Evolutionary conservation across 495 filamentous ascomycete species (phyloP), one percentile per base, ranked within the genome.

Genomic region (Neurospora sp.): DNA sequence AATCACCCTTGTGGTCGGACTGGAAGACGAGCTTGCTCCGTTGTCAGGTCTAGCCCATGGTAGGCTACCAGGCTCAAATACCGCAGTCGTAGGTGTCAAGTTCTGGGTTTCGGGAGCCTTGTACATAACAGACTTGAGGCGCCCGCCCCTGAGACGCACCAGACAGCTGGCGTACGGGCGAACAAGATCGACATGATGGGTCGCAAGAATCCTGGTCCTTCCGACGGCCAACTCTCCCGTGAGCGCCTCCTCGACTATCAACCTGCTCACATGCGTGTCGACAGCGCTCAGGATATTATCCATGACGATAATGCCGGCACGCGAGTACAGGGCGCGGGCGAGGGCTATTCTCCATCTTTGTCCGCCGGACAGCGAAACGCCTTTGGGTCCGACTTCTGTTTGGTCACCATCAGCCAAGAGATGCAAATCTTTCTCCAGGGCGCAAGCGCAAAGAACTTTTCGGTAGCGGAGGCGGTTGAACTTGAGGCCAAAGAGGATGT

Each of bases 261-360:
- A 71, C 68, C 78, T 78, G 31, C 85, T 82, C 35, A 87, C 87
- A 70, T 85, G 84, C 18, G 86, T 82, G 76, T 88, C 87, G 18
- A 89, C 78, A 5, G 91, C 91, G 20, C 88, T 89, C 14, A 94
- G 80, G 6, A 91, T 88, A 75, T 93, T 91, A 75, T 94, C 91
- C 5, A 94, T 83, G 8, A 92, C 78, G 22, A 93, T 78, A 16
- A 91, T 86, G 3, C 85, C 86, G 14, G 90, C 87, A 9, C 85
- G 80, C 47, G 90, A 92, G 75, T 93, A 94, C 3, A 93, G 82
- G 2, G 91, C 91, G 70, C 91, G 85, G 27, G 91, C 91, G 1
- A 94, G 82, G 9, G 89, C 87, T 35, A 92, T 83, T 16, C 91
- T 84, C 80, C 90, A 90, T 69, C 88, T 87, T 76, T 94, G 91